A percentile compares a stretch with the other conserved stretches of the same genome.
These are phyloP conservation scores for Kwoniella dejecticola DNA, from an alignment of 768 basidiomycete species.

Conservation along the genomic window DNA sequence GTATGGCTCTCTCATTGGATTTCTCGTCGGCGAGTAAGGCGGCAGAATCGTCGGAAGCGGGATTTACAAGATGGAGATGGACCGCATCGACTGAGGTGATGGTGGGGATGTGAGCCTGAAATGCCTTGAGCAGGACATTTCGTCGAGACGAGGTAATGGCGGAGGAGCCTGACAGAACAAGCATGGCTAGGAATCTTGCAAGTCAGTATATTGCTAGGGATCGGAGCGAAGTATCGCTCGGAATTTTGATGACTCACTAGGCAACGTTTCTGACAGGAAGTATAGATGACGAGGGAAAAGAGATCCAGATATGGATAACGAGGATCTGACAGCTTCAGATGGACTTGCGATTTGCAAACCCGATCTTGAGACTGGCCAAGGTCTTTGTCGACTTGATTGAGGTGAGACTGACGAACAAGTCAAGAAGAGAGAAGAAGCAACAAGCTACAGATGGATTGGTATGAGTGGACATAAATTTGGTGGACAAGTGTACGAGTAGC, in stretches of 20 bases:
- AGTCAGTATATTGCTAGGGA: too few relatives aligned
- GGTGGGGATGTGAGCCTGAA: constrained; percentile 62
- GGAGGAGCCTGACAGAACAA: constrained; percentile 76
- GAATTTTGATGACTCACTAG: not conserved
- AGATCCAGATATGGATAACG: not conserved
- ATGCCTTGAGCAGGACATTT: constrained; percentile 64
- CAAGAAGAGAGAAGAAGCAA: constrained; percentile 2
- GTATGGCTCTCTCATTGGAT: constrained; percentile 61
- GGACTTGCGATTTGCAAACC: not conserved
- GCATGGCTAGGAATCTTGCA: constrained; percentile 61
- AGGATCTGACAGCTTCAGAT: not conserved
- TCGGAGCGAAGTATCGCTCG: not conserved
- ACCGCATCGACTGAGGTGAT: constrained; percentile 75
- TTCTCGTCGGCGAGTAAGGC: constrained; percentile 59
- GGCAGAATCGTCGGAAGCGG: constrained; percentile 60
- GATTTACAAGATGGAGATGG: constrained; percentile 82
- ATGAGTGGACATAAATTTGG: not conserved
- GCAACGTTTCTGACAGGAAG: not conserved
- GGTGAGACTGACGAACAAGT: not conserved
- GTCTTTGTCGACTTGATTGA: not conserved
- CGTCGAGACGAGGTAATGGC: constrained; percentile 72
- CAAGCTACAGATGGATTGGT: not conserved
- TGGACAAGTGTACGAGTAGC: not conserved
- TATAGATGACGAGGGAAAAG: not conserved
- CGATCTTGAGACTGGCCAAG: not conserved